Evolutionary conservation across 2,329 filamentous ascomycete genomes (phyloP).

Genomic region (Phialophora verrucosa): DNA sequence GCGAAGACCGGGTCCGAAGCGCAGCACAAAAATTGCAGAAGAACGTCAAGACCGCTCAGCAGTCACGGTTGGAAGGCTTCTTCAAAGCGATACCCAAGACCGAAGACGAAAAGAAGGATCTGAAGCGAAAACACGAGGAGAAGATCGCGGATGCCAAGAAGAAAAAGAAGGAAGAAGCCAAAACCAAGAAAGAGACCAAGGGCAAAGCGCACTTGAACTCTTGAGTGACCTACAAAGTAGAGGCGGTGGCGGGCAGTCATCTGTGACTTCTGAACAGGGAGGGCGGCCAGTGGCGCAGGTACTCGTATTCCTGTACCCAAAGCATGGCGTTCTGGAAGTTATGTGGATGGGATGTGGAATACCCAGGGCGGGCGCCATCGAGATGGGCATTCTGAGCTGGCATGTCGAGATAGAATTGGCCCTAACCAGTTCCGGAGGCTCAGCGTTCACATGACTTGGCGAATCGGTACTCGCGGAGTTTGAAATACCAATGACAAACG

Average conservation of each 20-base stretch:
- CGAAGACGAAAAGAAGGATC: conserved; percentile 77
- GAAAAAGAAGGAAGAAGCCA: conserved; percentile 90
- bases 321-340: conserved; percentile 33
- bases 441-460: conserved; percentile 26
- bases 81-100: conserved; percentile 93
- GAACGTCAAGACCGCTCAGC: conserved; percentile 88
- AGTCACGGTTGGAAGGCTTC: conserved; percentile 91
- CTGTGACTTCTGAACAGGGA: background rate
- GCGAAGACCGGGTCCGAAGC: conserved; percentile 85
- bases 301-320: conserved; percentile 1
- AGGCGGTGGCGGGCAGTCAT: background rate
- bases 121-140: conserved; percentile 94
- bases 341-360: conserved; percentile 13
- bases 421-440: conserved; percentile 14
- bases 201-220: conserved; percentile 73
- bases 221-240: background rate
- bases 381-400: conserved; percentile 1
- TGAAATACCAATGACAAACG: background rate
- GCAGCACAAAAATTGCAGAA: conserved; percentile 82
- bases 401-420: conserved; percentile 30
- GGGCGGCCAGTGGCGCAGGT: background rate
- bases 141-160: conserved; percentile 93
- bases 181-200: conserved; percentile 92
- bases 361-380: background rate
- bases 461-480: conserved; percentile 20